These are phyloP conservation scores for Mariannaea elegans DNA, from an alignment of 2,329 filamentous ascomycete species.

Conservation along the genomic window DNA sequence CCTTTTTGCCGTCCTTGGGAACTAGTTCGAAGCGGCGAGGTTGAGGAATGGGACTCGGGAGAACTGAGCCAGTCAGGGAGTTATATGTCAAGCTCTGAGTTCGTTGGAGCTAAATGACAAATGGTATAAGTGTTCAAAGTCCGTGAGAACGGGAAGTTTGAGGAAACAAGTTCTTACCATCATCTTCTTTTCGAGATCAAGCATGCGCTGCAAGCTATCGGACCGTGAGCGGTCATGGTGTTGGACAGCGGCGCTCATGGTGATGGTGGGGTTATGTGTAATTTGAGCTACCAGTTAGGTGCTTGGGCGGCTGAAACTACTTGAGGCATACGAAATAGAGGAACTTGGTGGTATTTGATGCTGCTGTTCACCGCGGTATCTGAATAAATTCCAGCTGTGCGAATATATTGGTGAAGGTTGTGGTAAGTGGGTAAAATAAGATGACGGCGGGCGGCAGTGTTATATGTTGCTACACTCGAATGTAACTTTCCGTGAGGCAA, in stretches of 20 bases:
- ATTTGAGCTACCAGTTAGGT: slow-evolving; percentile 16
- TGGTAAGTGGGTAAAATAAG: background rate
- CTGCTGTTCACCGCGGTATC: no score
- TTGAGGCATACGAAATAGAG: slow-evolving; percentile 7
- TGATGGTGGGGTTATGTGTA: no score
- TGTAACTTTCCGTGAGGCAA: background rate
- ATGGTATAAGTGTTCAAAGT: slow-evolving; percentile 1
- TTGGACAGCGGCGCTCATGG: no score
- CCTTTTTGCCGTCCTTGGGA: slow-evolving; percentile 36
- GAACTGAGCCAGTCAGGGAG: slow-evolving; percentile 29
- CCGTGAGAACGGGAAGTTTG: background rate
- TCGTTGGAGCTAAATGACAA: slow-evolving; percentile 3
- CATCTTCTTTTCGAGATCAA: slow-evolving; percentile 65
- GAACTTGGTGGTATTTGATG: background rate
- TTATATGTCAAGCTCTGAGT: slow-evolving; percentile 3
- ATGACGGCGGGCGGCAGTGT: no score
- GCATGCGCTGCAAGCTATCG: slow-evolving; percentile 66
- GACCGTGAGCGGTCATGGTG: slow-evolving; percentile 40
- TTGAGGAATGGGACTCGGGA: slow-evolving; percentile 26
- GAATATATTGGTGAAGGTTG: background rate
- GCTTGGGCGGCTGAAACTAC: slow-evolving; percentile 2
- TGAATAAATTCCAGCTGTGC: no score
- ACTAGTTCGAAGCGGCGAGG: slow-evolving; percentile 40
- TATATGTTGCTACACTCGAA: background rate
- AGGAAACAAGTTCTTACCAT: slow-evolving; percentile 56